A percentile compares a stretch with the other conserved stretches of the same genome.
These are phyloP conservation scores for Moelleriella libera DNA, from an alignment of 2,329 filamentous ascomycete species.

Conservation along the genomic window DNA sequence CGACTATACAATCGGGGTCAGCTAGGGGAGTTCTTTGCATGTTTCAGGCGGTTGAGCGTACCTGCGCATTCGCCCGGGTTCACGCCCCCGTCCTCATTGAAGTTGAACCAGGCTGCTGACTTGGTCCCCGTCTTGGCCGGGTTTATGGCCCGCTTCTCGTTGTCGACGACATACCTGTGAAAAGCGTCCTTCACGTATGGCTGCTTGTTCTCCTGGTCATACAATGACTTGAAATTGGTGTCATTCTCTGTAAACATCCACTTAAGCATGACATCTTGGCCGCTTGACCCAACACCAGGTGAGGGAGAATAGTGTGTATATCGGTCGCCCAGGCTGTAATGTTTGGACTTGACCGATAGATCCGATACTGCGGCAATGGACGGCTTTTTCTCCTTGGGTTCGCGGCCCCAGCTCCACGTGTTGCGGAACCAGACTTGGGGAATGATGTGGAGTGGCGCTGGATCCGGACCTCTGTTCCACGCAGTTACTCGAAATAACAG, in stretches of 20 bases:
- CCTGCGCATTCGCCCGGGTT: constrained; percentile 83
- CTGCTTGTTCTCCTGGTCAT: constrained; percentile 62
- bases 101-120: constrained; percentile 79
- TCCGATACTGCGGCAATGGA: constrained; percentile 53
- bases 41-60: constrained; percentile 17
- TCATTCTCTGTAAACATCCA: constrained; percentile 93
- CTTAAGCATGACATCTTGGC: constrained; percentile 72
- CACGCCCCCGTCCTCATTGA: constrained; percentile 80
- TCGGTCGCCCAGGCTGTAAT: constrained; percentile 67
- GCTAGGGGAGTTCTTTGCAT: background rate
- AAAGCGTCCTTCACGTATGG: constrained; percentile 93
- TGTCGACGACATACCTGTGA: constrained; percentile 73
- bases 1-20: constrained; percentile 35
- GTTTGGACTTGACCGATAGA: constrained; percentile 60
- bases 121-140: constrained; percentile 73
- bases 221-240: constrained; percentile 70
- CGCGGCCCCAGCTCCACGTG: constrained; percentile 89
- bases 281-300: constrained; percentile 64
- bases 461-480: constrained; percentile 86
- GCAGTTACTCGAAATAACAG: constrained; percentile 88
- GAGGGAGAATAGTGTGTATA: constrained; percentile 81
- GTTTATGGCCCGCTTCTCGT: constrained; percentile 69
- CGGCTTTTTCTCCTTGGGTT: constrained; percentile 63
- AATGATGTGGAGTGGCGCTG: constrained; percentile 82
- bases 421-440: constrained; percentile 96